Conservation (phyloP, 2,329 filamentous ascomycete species). For the Cordyceps farinosa region DNA sequence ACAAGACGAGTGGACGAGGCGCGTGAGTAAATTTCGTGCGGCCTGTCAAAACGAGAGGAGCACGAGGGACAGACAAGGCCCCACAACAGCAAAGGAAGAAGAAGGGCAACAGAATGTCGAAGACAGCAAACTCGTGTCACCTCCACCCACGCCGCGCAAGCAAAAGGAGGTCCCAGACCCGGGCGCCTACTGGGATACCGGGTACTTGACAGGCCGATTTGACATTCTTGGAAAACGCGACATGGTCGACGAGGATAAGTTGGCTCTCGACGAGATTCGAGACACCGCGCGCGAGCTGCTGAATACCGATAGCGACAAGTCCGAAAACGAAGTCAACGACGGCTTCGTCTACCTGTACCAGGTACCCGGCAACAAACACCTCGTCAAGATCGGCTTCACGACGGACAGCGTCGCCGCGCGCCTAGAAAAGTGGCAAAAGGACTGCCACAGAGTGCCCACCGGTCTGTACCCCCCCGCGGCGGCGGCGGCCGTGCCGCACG, state of each 20-base stretch:
- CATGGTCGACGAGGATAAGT: background rate
- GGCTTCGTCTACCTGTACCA: conserved; percentile 20
- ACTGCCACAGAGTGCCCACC: background rate
- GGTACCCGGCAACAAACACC: conserved; percentile 3
- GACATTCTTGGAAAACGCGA: background rate
- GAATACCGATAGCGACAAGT: conserved; percentile 24
- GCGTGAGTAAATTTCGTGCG: background rate
- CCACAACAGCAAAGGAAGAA: background rate
- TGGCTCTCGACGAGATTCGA: background rate
- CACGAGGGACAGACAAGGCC: background rate
- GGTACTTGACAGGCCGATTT: background rate
- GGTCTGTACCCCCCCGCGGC: background rate
- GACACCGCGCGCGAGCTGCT: background rate
- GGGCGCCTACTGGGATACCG: background rate
- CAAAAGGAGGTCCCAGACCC: too few species aligned
- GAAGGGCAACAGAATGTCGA: background rate
- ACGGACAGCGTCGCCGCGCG: background rate
- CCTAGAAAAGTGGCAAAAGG: conserved; percentile 1
- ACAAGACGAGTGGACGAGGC: background rate
- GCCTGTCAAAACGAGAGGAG: background rate
- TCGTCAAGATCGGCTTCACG: conserved; percentile 18
- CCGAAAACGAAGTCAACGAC: conserved; percentile 34
- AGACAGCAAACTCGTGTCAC: background rate
- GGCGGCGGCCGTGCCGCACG: background rate
- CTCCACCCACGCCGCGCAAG: background rate